Base-by-base conservation (phyloP, 2,329 filamentous ascomycete species). In the Trichoderma arundinaceum region DNA sequence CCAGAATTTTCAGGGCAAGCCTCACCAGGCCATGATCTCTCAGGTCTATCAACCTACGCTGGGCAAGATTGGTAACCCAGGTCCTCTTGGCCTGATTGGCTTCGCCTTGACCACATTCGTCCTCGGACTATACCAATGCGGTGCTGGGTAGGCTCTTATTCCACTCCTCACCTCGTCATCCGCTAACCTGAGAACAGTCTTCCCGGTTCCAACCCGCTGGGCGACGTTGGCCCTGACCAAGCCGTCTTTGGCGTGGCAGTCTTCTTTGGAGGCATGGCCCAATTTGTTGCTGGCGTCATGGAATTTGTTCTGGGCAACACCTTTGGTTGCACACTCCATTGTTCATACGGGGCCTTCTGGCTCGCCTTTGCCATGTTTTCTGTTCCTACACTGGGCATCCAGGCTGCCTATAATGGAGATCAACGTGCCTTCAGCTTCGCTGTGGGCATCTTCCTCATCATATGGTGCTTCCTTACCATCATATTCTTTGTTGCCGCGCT, bases 31-130 rank as follows among this genome's bases (percentile, higher is more conserved):
- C 62, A 77, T 70, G 65, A 71, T 77, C 28, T 78, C 76, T 12
- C 76, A 78, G 66, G 76, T 78, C 41, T 70, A 70, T 44, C 69
- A 77, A 52, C 75, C 76, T 57, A 69, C 69, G 1, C 74, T 76
- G 65, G 72, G 73, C 75, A 84, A 83, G 68, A 80, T 86, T 72
- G 86, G 81, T 73, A 88, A 88, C 74, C 86, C 86, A 53, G 85
- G 85, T 66, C 86, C 86, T 9, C 79, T 88, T 22, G 86, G 86
- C 64, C 80, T 88, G 53, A 83, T 85, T 58, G 86, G 84, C 77
- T 90, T 90, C 76, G 86, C 87, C n/a, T 73, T 88, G 69, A 89
- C 88, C 9, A 89, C 87, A 9, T 88, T 90, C 72, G 81, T 86
- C 13, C 80, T 90, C 41, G 81, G 81, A 32, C 72, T 84, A 1